These are phyloP conservation scores for Cordyceps sp. DNA, from an alignment of 2,329 filamentous ascomycete genomes.

Conservation along the genomic window DNA sequence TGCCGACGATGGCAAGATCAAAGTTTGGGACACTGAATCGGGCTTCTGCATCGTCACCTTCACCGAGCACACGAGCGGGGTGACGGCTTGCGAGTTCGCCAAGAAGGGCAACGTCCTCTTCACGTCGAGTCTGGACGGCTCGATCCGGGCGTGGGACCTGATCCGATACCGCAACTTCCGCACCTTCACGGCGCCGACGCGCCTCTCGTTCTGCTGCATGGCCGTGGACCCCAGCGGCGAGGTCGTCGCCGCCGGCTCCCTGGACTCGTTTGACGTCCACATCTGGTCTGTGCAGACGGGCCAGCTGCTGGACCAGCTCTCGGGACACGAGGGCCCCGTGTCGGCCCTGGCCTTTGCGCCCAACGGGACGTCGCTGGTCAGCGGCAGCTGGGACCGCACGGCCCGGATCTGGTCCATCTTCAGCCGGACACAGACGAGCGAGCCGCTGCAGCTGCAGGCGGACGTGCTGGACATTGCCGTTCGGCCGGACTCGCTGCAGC, in stretches of 20 bases:
- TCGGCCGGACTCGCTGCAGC: conserved; percentile 76
- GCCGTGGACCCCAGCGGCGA: conserved; percentile 96
- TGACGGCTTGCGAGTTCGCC: conserved; percentile 88
- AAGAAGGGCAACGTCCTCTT: conserved; percentile 93
- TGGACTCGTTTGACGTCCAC: conserved; percentile 94
- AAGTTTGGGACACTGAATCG: conserved; percentile 93
- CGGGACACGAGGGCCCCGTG: conserved; percentile 88
- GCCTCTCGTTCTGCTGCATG: conserved; percentile 82
- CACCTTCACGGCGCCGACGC: conserved; percentile 86
- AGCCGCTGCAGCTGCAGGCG: conserved; percentile 80
- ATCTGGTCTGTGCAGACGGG: conserved; percentile 98
- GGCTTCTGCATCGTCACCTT: conserved; percentile 98
- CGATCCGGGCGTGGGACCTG: conserved; percentile 87
- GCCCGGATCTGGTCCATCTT: conserved; percentile 96
- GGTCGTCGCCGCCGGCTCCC: conserved; percentile 83
- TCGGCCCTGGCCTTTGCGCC: conserved; percentile 79
- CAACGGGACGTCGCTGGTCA: conserved; percentile 68
- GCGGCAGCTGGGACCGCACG: conserved; percentile 92
- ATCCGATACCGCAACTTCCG: conserved; percentile 93
- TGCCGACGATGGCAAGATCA: conserved; percentile 94
- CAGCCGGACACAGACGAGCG: conserved; percentile 80
- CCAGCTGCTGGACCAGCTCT: conserved; percentile 76
- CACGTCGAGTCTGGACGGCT: conserved; percentile 87
- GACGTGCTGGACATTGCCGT: conserved; percentile 80
- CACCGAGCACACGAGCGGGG: conserved; percentile 86